These are phyloP conservation scores for Kondoa subrosea DNA, from an alignment of 768 basidiomycete genomes.

Conservation along the genomic window DNA sequence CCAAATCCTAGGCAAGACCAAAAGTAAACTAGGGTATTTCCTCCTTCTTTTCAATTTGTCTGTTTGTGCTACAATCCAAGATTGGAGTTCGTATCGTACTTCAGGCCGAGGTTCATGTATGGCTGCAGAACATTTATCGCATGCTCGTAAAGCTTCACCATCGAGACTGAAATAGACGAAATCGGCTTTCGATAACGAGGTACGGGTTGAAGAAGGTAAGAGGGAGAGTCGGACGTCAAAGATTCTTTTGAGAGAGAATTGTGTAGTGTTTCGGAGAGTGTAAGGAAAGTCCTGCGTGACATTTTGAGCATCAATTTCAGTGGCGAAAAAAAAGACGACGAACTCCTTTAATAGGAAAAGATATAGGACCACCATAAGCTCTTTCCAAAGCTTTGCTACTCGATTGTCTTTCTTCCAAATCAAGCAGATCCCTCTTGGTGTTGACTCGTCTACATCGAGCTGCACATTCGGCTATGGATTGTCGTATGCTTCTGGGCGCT, in stretches of 20 bases:
- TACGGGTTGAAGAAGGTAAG: not conserved
- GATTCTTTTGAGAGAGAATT: not conserved
- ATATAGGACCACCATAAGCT: not conserved
- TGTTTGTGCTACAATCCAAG: not conserved
- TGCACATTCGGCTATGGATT: not conserved
- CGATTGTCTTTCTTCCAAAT: not conserved
- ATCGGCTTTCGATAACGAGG: not conserved
- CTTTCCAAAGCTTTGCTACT: not conserved
- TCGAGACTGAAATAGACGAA: not conserved
- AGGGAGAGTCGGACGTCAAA: not conserved
- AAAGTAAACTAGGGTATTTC: not conserved
- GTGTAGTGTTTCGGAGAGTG: not conserved
- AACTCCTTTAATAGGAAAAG: not conserved
- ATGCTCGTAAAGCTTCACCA: not conserved
- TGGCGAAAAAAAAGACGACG: not conserved
- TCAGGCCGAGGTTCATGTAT: not conserved
- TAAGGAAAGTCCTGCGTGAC: not conserved
- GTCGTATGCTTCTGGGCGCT: not conserved
- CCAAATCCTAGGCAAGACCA: not conserved
- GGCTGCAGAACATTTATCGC: not conserved
- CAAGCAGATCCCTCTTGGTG: not conserved
- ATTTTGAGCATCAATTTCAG: not conserved
- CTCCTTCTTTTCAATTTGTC: not conserved
- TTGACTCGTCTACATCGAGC: not conserved
- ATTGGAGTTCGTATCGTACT: not conserved